A percentile compares a stretch with the other conserved stretches of the same genome.
Evolutionary conservation across 306 rosid species (phyloP).

Genomic region (Prunus mira): DNA sequence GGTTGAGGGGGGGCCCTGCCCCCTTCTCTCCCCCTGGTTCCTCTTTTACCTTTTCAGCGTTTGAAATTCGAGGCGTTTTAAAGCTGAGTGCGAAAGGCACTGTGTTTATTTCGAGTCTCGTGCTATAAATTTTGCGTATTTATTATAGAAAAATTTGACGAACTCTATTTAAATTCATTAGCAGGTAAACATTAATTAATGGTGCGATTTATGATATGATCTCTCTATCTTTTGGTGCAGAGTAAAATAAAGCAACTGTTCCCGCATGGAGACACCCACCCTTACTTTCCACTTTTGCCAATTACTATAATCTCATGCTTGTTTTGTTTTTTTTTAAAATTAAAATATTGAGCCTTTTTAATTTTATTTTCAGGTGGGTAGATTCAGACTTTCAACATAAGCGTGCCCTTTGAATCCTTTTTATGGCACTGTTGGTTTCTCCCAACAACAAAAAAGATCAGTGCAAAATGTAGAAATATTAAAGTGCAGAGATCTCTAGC

Average conservation of each 20-base stretch:
- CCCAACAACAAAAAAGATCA: constrained; percentile 7
- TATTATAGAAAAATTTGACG: background rate
- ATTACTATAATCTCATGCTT: background rate
- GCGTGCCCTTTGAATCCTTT: constrained; percentile 44
- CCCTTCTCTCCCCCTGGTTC: background rate
- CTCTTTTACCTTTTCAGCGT: background rate
- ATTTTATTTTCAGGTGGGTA: constrained; percentile 11
- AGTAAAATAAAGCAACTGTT: constrained; percentile 3
- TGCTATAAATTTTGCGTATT: constrained; percentile 5
- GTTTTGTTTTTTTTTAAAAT: background rate
- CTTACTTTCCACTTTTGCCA: background rate
- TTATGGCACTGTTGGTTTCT: constrained; percentile 29
- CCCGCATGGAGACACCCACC: constrained; percentile 4
- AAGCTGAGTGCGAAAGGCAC: constrained; percentile 14
- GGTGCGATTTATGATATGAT: constrained; percentile 1
- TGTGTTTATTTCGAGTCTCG: constrained; percentile 1
- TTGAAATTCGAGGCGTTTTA: constrained; percentile 8
- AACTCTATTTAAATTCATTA: background rate
- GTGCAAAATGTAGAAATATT: background rate
- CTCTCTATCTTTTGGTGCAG: constrained; percentile 24
- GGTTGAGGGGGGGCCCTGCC: constrained; percentile 9
- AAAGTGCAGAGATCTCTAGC: background rate
- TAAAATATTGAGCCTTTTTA: background rate
- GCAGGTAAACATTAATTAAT: background rate
- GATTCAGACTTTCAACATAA: constrained; percentile 25